Base-by-base conservation (phyloP, 2,329 filamentous ascomycete species). In the Davidsoniella neocaledoniae region DNA sequence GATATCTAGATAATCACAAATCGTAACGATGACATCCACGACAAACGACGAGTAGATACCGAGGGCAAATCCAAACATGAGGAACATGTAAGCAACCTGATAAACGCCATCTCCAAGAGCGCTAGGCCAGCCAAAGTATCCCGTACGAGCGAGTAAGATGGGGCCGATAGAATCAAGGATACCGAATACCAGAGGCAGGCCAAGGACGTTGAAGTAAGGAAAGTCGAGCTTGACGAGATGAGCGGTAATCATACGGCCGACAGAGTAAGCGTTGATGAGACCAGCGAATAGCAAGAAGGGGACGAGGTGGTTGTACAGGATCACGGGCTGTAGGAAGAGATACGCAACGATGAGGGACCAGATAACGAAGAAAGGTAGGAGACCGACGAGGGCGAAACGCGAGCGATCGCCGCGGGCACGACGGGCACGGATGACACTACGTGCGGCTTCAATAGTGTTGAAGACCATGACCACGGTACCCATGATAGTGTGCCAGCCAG, bases 31-130 rank as follows among this genome's bases (percentile, higher is more conserved):
- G 51, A 96, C 88, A 62, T 96, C 91, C 29, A 94, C 84, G 51
- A 96, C 86, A 63, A 98, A 98, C 64, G 87, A 94, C 53, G 86
- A 88, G 66, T 98, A 95, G n/a, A 96, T 79, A 33, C 91, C 91
- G 44, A 94, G 63, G 0, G 83, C 83, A 53, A 86, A 68, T 21
- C 91, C 91, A 21, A 96, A 68, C 68, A 88, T 90, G 61, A 80
- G 75, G 65, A 94, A 96, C 62, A 94, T 76, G 64, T 88, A 94
- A 2, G 86, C 83, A 45, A 94, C 82, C 67, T 95, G 87, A 63
- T 94, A 93, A n/a, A 82, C 77, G 46, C 72, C 83, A 54, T 77
- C 70, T 21, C 84, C 85, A 5, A 94, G 70, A 2, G 78, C 76
- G 59, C 79, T 84, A 1, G 83, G 81, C 86, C 86, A 90, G 33